These are phyloP conservation scores for Psilocybe mexicana DNA, from an alignment of 1,284 basidiomycete species.

Conservation along the genomic window DNA sequence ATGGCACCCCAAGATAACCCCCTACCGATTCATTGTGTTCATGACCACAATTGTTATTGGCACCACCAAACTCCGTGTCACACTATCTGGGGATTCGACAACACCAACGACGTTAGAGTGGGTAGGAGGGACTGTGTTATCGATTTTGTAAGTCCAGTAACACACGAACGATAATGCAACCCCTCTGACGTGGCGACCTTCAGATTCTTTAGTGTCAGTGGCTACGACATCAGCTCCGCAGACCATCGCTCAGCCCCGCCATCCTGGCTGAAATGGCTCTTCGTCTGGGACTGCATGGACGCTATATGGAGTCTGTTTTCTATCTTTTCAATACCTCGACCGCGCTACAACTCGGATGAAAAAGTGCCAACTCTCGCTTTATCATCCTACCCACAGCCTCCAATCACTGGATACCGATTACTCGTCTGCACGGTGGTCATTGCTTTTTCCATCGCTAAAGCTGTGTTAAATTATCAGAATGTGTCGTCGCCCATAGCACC, in stretches of 20 bases:
- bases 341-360: neutral
- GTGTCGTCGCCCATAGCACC: neutral
- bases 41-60: neutral
- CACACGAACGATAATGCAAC: neutral
- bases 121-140: conserved; percentile 2
- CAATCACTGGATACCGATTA: conserved; percentile 5
- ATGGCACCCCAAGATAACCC: conserved; percentile 3
- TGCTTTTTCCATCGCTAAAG: conserved; percentile 8
- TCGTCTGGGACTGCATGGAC: conserved; percentile 8
- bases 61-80: neutral
- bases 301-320: neutral
- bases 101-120: conserved; percentile 4
- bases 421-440: conserved; percentile 1
- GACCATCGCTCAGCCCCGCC: neutral
- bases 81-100: neutral
- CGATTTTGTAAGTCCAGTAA: neutral
- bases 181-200: neutral
- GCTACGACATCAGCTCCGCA: neutral
- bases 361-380: neutral
- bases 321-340: neutral
- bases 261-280: conserved; percentile 3
- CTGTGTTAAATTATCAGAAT: neutral
- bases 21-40: neutral
- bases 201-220: neutral
- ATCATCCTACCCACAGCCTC: neutral